Evolutionary conservation across 2,329 filamentous ascomycete species (phyloP), one percentile per base, ranked within the genome.

Genomic region (Colletotrichum sp.): DNA sequence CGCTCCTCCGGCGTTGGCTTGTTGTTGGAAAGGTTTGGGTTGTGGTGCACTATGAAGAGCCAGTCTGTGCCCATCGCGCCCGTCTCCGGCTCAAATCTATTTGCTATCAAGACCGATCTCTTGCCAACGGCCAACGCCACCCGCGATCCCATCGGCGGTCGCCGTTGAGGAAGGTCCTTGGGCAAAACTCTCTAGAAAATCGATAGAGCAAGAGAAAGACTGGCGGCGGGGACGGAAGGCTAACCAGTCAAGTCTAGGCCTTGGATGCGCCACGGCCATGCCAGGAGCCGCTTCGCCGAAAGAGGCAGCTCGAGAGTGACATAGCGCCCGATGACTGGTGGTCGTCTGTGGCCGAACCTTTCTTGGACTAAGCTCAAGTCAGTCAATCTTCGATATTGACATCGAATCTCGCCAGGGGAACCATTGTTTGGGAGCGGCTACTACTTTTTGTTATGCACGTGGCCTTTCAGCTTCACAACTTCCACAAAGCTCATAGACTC

Each of bases 231-330:
- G 21, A 38, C 28, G 9, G n/a, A 36, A 18, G 18, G 16, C 18
- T 62, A 32, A 13, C 26, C 60, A 32, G n/a, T 28, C 30, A 13
- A 36, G 60, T 30, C 26, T 13, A 62, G 60, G 60, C n/a, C 48
- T n/a, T 13, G 60, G 8, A 70, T 56, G 58, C 48, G 36, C 61
- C 61, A 74, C 15, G 71, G 16, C 66, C 48, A 36, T 64, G 26
- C 66, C 43, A 43, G 24, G n/a, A 38, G 62, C 73, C 73, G 70
- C 73, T 73, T 73, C 70, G 38, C 73, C 73, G 56, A 67, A 75
- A 75, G 64, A 73, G 73, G 73, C 73, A 75, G 73, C 73, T 75
- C 24, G 18, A 56, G 61, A 62, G 60, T 72, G 38, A 28, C n/a
- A 36, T 34, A n/a, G 28, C 38, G 52, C 7, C 60, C 67, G 24